These are phyloP conservation scores for Boletus bicolor DNA, from an alignment of 768 basidiomycete species.

Conservation along the genomic window DNA sequence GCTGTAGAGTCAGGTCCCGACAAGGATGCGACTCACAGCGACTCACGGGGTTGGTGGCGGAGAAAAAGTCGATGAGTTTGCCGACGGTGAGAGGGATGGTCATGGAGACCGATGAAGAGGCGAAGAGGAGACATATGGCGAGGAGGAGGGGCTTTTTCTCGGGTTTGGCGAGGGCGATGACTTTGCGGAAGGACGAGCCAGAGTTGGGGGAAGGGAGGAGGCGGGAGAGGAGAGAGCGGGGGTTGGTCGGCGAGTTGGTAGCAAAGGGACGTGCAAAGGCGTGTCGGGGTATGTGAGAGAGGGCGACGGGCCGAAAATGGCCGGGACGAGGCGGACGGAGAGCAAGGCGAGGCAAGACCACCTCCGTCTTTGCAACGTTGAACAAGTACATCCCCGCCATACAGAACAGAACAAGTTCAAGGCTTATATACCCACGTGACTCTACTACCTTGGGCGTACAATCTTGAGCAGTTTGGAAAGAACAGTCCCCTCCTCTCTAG, in stretches of 20 bases:
- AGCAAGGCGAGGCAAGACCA: background rate
- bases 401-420: too few species aligned
- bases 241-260: constrained; percentile 3
- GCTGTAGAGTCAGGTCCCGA: background rate
- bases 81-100: constrained; percentile 92
- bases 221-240: constrained; percentile 22
- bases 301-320: background rate
- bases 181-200: constrained; percentile 67
- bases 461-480: background rate
- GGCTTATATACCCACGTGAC: background rate
- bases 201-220: constrained; percentile 37
- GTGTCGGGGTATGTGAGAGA: background rate
- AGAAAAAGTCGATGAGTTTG: constrained; percentile 92
- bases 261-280: constrained; percentile 9
- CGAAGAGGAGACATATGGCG: constrained; percentile 75
- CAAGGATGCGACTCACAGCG: too few species aligned
- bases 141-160: constrained; percentile 74
- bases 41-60: constrained; percentile 60
- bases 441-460: background rate
- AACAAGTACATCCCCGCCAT: background rate
- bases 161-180: constrained; percentile 74
- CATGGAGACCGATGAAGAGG: constrained; percentile 91
- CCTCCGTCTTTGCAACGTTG: background rate
- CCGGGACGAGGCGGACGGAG: background rate
- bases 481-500: background rate